phyloP scores from a whole-genome alignment of 345 rosid genomes.

The Linum tenue region DNA sequence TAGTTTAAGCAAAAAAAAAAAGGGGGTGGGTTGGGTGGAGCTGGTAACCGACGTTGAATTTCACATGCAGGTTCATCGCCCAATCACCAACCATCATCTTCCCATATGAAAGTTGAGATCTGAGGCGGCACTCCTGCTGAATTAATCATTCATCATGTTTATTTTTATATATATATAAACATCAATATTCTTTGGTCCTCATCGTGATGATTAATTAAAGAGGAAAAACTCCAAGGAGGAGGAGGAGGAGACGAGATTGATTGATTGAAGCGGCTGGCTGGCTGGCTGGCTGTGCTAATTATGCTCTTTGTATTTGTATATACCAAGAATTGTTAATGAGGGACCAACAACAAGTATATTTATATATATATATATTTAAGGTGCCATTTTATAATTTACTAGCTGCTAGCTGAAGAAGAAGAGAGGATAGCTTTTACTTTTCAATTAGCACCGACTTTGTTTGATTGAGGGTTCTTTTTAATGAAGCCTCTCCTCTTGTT shows the following conservation, averaged over 20 bases:
- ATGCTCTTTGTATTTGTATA: background rate
- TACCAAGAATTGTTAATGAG: background rate
- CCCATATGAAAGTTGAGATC: conserved; percentile 51
- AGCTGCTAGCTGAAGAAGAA: background rate
- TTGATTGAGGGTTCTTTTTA: background rate
- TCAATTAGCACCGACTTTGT: background rate
- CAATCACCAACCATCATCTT: conserved; percentile 19
- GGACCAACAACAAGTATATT: background rate
- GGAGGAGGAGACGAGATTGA: conserved; percentile 10
- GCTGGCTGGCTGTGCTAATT: no score
- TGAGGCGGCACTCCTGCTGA: conserved; percentile 4
- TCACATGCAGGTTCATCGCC: conserved; percentile 30
- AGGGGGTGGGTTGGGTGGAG: background rate
- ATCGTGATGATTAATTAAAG: background rate
- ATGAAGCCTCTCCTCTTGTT: background rate
- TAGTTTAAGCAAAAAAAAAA: no score
- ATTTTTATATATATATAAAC: background rate
- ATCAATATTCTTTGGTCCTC: conserved; percentile 28
- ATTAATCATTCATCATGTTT: no score
- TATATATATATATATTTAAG: no score
- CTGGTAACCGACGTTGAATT: background rate
- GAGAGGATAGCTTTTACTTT: no score
- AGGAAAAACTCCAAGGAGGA: conserved; percentile 21
- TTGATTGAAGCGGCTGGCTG: no score
- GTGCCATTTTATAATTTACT: background rate